Conservation (phyloP, 495 filamentous ascomycete genomes). For the Trichocladium uniseriatum region DNA sequence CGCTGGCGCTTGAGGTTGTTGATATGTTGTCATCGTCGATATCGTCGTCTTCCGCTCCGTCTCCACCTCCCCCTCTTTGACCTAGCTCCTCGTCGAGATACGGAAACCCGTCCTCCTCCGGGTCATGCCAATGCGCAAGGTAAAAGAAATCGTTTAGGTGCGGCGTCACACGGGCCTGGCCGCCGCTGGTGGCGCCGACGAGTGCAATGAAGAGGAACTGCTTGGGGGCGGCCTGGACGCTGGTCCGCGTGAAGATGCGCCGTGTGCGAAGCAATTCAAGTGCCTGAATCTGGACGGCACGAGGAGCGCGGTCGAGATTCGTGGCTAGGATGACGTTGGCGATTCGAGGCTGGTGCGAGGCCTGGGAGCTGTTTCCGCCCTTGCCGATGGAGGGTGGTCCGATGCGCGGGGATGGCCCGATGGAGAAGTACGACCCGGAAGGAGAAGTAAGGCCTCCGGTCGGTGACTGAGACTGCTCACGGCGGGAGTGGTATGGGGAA, state of each 20-base stretch:
- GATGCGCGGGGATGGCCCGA: conserved; percentile 1
- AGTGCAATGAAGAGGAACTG: conserved; percentile 75
- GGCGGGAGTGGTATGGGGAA: conserved; percentile 27
- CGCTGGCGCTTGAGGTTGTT: conserved; percentile 24
- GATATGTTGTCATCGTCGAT: conserved; percentile 13
- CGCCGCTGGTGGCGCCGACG: conserved; percentile 39
- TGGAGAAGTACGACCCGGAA: conserved; percentile 19
- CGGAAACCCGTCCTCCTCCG: conserved; percentile 60
- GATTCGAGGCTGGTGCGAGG: conserved; percentile 38
- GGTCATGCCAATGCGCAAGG: conserved; percentile 77
- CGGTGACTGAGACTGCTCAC: conserved; percentile 15
- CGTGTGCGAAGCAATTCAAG: conserved; percentile 76
- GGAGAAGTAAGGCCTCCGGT: conserved; percentile 2
- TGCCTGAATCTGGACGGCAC: conserved; percentile 74
- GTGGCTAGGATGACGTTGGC: conserved; percentile 75
- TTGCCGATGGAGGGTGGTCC: conserved; percentile 1
- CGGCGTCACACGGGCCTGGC: conserved; percentile 37
- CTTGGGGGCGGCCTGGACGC: conserved; percentile 62
- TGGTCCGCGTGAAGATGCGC: conserved; percentile 62
- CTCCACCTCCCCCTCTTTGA: neutral
- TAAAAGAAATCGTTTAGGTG: conserved; percentile 76
- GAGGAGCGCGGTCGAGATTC: conserved; percentile 60
- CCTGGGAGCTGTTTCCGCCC: neutral
- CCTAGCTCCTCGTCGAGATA: conserved; percentile 51
- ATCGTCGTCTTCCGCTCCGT: conserved; percentile 9